Evolutionary conservation across 2,329 filamentous ascomycete genomes (phyloP).

Genomic region (Paracorniculantispora psalliotae): DNA sequence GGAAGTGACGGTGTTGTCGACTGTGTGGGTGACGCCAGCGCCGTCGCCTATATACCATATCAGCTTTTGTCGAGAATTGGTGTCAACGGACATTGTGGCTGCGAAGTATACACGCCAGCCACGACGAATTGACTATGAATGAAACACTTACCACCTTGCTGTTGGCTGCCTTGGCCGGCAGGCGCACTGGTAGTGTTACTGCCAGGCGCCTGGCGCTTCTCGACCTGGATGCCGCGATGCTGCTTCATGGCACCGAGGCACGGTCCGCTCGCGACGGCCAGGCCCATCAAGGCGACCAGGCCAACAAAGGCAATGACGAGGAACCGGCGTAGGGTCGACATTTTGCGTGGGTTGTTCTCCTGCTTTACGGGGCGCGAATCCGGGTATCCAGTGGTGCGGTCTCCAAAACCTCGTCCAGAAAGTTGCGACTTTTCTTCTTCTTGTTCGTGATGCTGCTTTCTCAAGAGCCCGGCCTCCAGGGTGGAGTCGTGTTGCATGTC

Average conservation of each 20-base stretch:
- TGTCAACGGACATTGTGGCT: neutral
- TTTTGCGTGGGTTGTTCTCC: neutral
- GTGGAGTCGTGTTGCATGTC: slow-evolving; percentile 6
- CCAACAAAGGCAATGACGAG: slow-evolving; percentile 23
- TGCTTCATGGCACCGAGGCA: neutral
- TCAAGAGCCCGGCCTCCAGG: slow-evolving; percentile 10
- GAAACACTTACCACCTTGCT: neutral
- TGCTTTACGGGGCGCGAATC: slow-evolving; percentile 3
- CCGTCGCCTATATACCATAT: neutral
- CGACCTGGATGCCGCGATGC: neutral
- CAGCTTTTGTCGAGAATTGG: neutral
- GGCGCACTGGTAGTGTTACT: slow-evolving; percentile 8
- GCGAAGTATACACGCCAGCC: neutral
- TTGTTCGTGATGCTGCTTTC: slow-evolving; percentile 7
- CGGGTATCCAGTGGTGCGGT: neutral
- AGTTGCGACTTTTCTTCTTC: slow-evolving; percentile 12
- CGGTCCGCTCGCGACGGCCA: slow-evolving; percentile 3
- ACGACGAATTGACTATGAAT: neutral
- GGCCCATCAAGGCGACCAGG: slow-evolving; percentile 36
- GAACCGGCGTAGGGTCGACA: slow-evolving; percentile 7
- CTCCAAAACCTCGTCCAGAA: slow-evolving; percentile 6
- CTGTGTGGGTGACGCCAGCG: neutral
- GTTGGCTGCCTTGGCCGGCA: neutral
- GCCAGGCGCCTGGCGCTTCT: slow-evolving; percentile 5
- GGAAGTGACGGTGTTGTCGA: neutral